Evolutionary conservation across 2,329 filamentous ascomycete genomes (phyloP).

Genomic region (Penicillium digitatum): DNA sequence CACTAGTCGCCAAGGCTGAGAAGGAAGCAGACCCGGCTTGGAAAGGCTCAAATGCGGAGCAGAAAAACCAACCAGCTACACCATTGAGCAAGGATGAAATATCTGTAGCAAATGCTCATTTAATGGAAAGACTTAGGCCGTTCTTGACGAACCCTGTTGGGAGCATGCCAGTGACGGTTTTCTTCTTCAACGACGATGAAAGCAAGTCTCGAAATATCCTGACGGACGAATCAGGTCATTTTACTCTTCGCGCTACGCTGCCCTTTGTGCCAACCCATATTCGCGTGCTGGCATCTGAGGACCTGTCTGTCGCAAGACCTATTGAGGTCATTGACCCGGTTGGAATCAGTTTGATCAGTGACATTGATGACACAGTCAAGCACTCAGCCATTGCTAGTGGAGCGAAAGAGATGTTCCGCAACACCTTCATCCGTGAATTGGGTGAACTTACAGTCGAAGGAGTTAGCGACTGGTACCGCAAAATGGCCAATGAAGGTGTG

Average conservation of each 20-base stretch:
- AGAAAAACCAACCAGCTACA: constrained; percentile 39
- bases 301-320: constrained; percentile 74
- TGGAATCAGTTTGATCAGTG: constrained; percentile 90
- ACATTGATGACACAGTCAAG: constrained; percentile 97
- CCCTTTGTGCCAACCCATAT: constrained; percentile 90
- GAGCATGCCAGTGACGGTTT: constrained; percentile 76
- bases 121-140: constrained; percentile 81
- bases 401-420: constrained; percentile 90
- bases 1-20: constrained; percentile 69
- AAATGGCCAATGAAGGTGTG: constrained; percentile 73
- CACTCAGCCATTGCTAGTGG: constrained; percentile 85
- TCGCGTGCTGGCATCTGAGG: constrained; percentile 78
- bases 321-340: constrained; percentile 70
- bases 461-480: constrained; percentile 83
- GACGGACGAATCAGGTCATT: constrained; percentile 88
- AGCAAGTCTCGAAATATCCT: constrained; percentile 80
- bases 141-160: constrained; percentile 83
- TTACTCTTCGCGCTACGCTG: constrained; percentile 71
- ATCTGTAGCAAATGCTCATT: constrained; percentile 72
- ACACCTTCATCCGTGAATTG: constrained; percentile 87
- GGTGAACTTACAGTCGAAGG: constrained; percentile 77
- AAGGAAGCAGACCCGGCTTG: constrained; percentile 67
- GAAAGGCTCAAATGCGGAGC: constrained; percentile 54
- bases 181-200: constrained; percentile 84
- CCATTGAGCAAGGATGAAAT: constrained; percentile 70